A percentile compares a stretch with the other conserved stretches of the same genome.
Conservation (phyloP, 23 red algal genomes). For the Agarophyton chilense region DNA sequence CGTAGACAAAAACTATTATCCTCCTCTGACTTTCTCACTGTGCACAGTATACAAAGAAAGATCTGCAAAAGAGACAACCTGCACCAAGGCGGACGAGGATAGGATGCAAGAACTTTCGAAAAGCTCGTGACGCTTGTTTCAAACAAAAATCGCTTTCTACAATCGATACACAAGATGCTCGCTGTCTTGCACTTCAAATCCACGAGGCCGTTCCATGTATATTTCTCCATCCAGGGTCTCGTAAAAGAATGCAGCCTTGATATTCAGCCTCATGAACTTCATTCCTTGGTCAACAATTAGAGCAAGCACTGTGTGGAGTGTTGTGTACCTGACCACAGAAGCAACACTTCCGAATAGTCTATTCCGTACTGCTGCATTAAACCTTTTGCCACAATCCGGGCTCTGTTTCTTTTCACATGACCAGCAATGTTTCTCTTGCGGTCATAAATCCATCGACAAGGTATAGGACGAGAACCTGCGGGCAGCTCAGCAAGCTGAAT, state of each 20-base stretch:
- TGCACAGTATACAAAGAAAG: not conserved
- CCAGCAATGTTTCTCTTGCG: not conserved
- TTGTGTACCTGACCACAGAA: constrained; percentile 37
- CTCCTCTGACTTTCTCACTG: not conserved
- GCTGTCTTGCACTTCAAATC: constrained; percentile 9
- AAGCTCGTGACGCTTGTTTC: constrained; percentile 24
- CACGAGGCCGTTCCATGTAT: constrained; percentile 39
- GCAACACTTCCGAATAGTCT: constrained; percentile 24
- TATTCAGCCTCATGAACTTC: not conserved
- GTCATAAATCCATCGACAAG: constrained; percentile 25
- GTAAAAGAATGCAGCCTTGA: constrained; percentile 49
- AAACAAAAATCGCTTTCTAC: constrained; percentile 8
- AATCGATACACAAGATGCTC: not conserved
- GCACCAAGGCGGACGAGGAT: not conserved
- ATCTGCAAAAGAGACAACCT: not conserved
- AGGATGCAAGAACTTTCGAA: constrained; percentile 6
- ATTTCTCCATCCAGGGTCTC: constrained; percentile 34
- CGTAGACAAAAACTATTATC: not conserved
- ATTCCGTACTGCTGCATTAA: constrained; percentile 27
- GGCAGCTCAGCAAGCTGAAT: not conserved
- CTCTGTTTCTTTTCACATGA: not conserved
- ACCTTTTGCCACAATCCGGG: constrained; percentile 20
- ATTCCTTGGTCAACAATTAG: not conserved
- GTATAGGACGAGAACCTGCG: not conserved
- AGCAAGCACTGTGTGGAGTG: not conserved